These are phyloP conservation scores for Ganoderma meredithae DNA, from an alignment of 1,284 basidiomycete genomes.

Conservation along the genomic window DNA sequence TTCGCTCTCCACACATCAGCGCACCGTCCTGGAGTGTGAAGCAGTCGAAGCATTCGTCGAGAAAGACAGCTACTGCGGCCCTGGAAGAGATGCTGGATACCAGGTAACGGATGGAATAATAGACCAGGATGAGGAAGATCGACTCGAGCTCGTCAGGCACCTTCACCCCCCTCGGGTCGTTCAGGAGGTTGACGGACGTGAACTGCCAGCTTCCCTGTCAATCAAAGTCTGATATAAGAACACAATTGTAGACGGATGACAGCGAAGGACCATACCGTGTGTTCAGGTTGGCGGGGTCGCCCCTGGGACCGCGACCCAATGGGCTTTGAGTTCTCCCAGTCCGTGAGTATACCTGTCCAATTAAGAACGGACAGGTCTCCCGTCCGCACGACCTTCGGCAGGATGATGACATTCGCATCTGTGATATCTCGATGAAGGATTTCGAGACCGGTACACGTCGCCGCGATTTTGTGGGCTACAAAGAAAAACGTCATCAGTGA, in stretches of 20 bases:
- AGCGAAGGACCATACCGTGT: not conserved
- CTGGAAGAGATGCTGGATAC: not conserved
- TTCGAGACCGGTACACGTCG: too few relatives aligned
- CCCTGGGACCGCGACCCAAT: not conserved
- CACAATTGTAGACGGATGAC: too few relatives aligned
- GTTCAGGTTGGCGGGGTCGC: conserved; percentile 1
- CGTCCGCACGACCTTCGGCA: too few relatives aligned
- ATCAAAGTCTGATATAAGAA: not conserved
- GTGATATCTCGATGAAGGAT: too few relatives aligned
- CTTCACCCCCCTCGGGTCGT: not conserved
- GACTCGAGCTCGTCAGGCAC: conserved; percentile 22
- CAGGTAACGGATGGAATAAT: conserved; percentile 1
- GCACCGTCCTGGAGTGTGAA: too few relatives aligned
- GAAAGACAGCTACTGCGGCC: not conserved
- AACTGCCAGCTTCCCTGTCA: conserved; percentile 16
- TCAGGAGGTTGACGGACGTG: conserved; percentile 12
- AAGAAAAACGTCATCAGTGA: too few relatives aligned
- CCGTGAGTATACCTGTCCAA: conserved; percentile 13
- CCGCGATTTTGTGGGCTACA: too few relatives aligned
- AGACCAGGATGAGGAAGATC: conserved; percentile 14
- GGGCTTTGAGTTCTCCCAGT: conserved; percentile 20
- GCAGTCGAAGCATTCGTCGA: not conserved
- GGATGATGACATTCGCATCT: too few relatives aligned
- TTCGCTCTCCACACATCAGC: not conserved
- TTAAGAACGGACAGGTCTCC: not conserved